Base-by-base conservation (phyloP, 257 asterid genomes). In the Echium plantagineum region DNA sequence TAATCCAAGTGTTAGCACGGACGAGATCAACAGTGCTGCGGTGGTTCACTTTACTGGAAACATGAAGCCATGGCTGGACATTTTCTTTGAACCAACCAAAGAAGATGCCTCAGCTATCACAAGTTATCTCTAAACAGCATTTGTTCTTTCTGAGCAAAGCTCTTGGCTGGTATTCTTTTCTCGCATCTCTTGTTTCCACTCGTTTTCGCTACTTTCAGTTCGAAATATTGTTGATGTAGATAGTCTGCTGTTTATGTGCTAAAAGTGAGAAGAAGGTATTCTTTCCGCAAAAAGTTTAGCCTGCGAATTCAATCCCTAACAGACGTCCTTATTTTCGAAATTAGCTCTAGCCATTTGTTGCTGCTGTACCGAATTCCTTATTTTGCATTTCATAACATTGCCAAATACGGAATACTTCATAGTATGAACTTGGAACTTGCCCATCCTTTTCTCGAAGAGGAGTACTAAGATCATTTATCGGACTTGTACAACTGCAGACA, bases 31-130 rank as follows among this genome's bases (percentile, higher is more conserved):
- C 56, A 88, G 82, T 63, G 96, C 96, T 66, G 98, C 98, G 1
- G 94, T 88, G 32, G 85, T 91, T 67, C 98, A 91, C 73, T 91
- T 83, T 78, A 88, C 85, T 52, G 98, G 98, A 61, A 94, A 88
- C 72, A 91, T 91, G 96, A 91, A 91, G 71, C 98, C 98, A 30
- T 91, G 98, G 98, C 86, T 91, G 72, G 98, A 91, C 74, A 91
- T n/a, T 91, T 59, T 96, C 87, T 65, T 80, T 88, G 96, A 91
- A 91, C 71, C 31, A 69, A 64, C 69, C n/a, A 66, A 28, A 67
- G 15, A 31, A 52, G 30, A 61, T 31, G 67, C 74, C 62, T 18
- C 63, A 60, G 35, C 72, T 12, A 31, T 53, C 53, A 60, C 59
- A 6, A 55, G 67, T 60, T 56, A 38, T 66, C 49, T 42, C 67